A percentile compares a stretch with the other conserved stretches of the same genome.
Evolutionary conservation across 352 stramenopile genomes (phyloP).

Genomic region (Phytophthora idaei): DNA sequence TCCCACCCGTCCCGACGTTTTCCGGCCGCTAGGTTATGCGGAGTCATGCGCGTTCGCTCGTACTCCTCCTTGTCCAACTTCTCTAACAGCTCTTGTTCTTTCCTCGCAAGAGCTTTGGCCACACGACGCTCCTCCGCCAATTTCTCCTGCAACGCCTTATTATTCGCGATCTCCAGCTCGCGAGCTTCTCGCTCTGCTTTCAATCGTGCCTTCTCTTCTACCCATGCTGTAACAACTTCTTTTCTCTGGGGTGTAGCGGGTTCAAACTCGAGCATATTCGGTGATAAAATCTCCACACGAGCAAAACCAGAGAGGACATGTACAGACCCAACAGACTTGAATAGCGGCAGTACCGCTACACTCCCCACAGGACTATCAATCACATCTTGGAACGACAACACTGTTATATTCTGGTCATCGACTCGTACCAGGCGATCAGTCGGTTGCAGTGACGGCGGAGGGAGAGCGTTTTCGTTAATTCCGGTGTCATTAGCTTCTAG

Average conservation of each 20-base stretch:
- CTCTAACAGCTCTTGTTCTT: slow-evolving; percentile 39
- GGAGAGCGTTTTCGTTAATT: slow-evolving; percentile 15
- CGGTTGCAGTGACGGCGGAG: slow-evolving; percentile 31
- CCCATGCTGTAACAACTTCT: slow-evolving; percentile 42
- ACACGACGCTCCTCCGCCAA: slow-evolving; percentile 43
- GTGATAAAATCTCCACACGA: slow-evolving; percentile 62
- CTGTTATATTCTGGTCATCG: slow-evolving; percentile 49
- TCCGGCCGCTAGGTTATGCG: slow-evolving; percentile 39
- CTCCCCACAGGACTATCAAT: slow-evolving; percentile 48
- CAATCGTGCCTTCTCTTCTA: slow-evolving; percentile 30
- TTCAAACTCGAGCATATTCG: slow-evolving; percentile 57
- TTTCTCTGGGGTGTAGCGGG: slow-evolving; percentile 39
- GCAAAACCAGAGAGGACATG: slow-evolving; percentile 68
- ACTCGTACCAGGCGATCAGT: slow-evolving; percentile 57
- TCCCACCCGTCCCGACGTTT: slow-evolving; percentile 57
- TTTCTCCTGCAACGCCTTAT: slow-evolving; percentile 38
- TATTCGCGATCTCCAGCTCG: slow-evolving; percentile 39
- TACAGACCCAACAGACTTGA: slow-evolving; percentile 32
- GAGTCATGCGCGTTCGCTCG: slow-evolving; percentile 61
- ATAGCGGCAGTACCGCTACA: slow-evolving; percentile 54
- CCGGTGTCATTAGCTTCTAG: slow-evolving; percentile 1
- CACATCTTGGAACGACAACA: slow-evolving; percentile 51
- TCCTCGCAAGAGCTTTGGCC: slow-evolving; percentile 39
- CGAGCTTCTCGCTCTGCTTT: slow-evolving; percentile 41
- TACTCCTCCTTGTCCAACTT: slow-evolving; percentile 49